Conservation (phyloP, 768 basidiomycete genomes). For the Kwoniella mangroviensis region DNA sequence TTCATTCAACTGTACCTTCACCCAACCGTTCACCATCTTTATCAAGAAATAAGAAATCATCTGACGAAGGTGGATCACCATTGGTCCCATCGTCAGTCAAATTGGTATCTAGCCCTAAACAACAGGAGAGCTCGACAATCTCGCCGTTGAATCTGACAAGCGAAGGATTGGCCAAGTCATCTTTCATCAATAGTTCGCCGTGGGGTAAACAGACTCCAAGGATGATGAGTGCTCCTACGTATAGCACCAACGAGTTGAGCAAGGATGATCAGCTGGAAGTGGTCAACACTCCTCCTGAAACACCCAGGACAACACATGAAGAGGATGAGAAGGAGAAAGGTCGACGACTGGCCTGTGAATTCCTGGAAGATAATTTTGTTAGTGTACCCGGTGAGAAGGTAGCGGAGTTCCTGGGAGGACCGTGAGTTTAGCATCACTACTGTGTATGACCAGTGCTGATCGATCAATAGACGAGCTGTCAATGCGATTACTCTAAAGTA, state of each 20-base stretch:
- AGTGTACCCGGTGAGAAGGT: constrained; percentile 88
- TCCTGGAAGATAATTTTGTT: constrained; percentile 82
- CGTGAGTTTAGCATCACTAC: constrained; percentile 65
- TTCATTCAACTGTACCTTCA: neutral
- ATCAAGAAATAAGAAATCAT: constrained; percentile 4
- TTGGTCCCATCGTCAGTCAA: constrained; percentile 18
- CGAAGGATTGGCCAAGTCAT: neutral
- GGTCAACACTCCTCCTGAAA: constrained; percentile 17
- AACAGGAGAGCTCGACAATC: constrained; percentile 2
- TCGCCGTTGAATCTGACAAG: neutral
- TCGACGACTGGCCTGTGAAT: constrained; percentile 73
- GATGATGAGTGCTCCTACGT: constrained; percentile 1
- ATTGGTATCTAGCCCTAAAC: constrained; percentile 10
- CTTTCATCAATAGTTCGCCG: constrained; percentile 12
- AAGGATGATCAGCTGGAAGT: constrained; percentile 23
- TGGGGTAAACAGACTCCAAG: constrained; percentile 25
- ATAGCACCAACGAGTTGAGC: neutral
- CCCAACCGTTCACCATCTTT: constrained; percentile 7
- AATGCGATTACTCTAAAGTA: constrained; percentile 75
- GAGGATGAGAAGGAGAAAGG: constrained; percentile 61
- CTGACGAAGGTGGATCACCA: constrained; percentile 10
- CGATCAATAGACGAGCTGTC: constrained; percentile 66
- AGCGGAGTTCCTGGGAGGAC: constrained; percentile 92
- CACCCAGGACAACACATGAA: constrained; percentile 13
- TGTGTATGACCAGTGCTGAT: neutral